A percentile compares a stretch with the other conserved stretches of the same genome.
phyloP scores from a whole-genome alignment of 106 monocot genomes.

The Alisma plantagoaquatica region DNA sequence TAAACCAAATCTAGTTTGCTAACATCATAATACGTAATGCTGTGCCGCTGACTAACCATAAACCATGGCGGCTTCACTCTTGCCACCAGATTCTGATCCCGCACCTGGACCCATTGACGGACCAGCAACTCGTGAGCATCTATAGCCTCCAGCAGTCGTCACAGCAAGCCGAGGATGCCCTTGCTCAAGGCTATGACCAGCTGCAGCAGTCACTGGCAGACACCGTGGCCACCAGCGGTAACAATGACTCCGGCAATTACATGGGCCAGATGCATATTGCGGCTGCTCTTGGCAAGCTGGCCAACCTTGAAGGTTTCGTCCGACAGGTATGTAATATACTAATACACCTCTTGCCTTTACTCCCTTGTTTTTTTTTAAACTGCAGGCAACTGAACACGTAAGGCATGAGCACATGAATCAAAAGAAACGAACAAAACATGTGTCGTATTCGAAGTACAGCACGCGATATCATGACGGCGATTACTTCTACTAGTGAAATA shows the following conservation, averaged over 20 bases:
- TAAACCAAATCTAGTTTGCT: no score
- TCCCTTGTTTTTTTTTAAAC: no score
- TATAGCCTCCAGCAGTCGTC: slow-evolving; percentile 82
- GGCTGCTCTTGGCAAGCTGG: slow-evolving; percentile 59
- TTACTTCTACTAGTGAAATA: no score
- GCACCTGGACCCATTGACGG: slow-evolving; percentile 82
- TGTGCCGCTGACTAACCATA: no score
- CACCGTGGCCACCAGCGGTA: slow-evolving; percentile 42
- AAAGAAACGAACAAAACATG: no score
- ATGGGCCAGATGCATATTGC: slow-evolving; percentile 86
- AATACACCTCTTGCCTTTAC: no score
- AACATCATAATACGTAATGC: no score
- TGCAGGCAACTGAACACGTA: no score
- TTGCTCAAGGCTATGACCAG: slow-evolving; percentile 80
- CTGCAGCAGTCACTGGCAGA: slow-evolving; percentile 72
- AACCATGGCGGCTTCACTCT: no score
- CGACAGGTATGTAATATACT: slow-evolving; percentile 78
- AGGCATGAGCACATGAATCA: no score
- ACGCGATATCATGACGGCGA: no score
- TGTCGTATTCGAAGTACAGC: no score
- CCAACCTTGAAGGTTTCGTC: slow-evolving; percentile 76
- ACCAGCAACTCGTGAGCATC: slow-evolving; percentile 66
- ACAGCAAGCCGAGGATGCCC: slow-evolving; percentile 87
- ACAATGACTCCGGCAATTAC: slow-evolving; percentile 37
- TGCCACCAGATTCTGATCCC: slow-evolving; percentile 70